Evolutionary conservation across 2,329 filamentous ascomycete species (phyloP), one percentile per base, ranked within the genome.

Genomic region (Coniochaeta ligniaria): DNA sequence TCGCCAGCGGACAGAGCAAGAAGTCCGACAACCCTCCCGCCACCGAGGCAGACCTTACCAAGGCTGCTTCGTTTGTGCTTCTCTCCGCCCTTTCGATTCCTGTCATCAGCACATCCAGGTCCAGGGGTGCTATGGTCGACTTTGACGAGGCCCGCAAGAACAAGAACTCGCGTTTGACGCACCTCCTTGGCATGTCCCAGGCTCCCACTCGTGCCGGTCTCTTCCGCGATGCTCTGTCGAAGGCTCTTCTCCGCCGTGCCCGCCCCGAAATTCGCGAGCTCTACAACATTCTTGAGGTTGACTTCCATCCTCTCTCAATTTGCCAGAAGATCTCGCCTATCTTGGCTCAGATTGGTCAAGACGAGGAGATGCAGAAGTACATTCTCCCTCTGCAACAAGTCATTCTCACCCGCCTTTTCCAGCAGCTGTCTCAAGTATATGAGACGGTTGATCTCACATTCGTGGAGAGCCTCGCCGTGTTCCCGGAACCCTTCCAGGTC

Each of bases 301-400:
- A 99, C 75, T 99, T 99, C 83, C 95, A 99, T 75, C 95, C 95
- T 59, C 84, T 99, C 62, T 98, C 94, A 41, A 99, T 99, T 73
- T 98, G 95, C 87, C 89, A 96, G 79, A 98, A 97, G 84, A 98
- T 99, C 67, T 96, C 94, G 14, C 95, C 95, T 59, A 98, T 99
- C 69, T 81, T 99, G 61, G 84, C 89, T 68, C 87, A 98, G 82
- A 98, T 99, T 72, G 94, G 93, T 66, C 87, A 88, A 63, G 94
- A 99, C 71, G 82, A 91, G 57, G 94, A 97, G 76, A 96, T 99
- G 94, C 88, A 95, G 79, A 95, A 95, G 79, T 99, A 99, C 74
- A 91, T 99, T 64, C 80, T 89, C 66, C 95, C 95, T 70, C 86
- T 99, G 59, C 95, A 99, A 80, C 95, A 99, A 80, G 95, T 99